Percentiles rank a stretch among this genome's conserved stretches.
phyloP scores from a whole-genome alignment of 305 asterid species.

The Nicotiana rustica region DNA sequence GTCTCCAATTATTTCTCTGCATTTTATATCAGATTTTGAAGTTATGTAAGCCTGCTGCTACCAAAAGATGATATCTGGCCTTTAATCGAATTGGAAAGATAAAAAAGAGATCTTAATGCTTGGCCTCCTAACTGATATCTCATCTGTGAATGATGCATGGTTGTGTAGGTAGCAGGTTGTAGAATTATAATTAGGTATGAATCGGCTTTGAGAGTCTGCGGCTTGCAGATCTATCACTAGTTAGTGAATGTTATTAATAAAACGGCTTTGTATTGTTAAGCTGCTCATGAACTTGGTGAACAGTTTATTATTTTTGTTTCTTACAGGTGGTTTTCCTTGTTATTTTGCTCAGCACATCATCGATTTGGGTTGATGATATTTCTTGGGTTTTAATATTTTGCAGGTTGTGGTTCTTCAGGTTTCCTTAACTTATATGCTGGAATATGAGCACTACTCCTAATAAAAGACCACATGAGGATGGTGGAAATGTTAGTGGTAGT shows the following conservation, averaged over 20 bases:
- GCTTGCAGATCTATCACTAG: slow-evolving; percentile 15
- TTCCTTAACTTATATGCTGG: slow-evolving; percentile 29
- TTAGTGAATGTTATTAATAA: slow-evolving; percentile 2
- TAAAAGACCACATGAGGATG: slow-evolving; percentile 78
- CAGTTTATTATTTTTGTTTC: slow-evolving; percentile 13
- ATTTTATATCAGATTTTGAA: slow-evolving; percentile 12
- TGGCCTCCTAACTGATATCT: not conserved
- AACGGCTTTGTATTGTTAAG: slow-evolving; percentile 13
- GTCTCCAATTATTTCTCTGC: slow-evolving; percentile 4
- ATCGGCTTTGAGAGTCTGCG: not conserved
- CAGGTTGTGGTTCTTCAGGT: slow-evolving; percentile 26
- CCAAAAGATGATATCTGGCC: not conserved
- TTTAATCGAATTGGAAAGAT: not conserved
- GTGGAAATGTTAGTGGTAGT: slow-evolving; percentile 60
- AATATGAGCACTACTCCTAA: slow-evolving; percentile 79
- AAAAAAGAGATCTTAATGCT: not conserved
- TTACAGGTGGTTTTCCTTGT: slow-evolving; percentile 20
- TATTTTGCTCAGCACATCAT: slow-evolving; percentile 21
- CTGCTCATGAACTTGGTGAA: slow-evolving; percentile 8
- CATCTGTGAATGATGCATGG: not conserved
- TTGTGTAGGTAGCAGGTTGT: not conserved
- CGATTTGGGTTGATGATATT: slow-evolving; percentile 15
- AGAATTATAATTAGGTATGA: not conserved
- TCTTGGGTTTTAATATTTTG: slow-evolving; percentile 24
- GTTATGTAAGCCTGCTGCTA: not conserved